Evolutionary conservation across 164 flowering plant genomes (phyloP).

Genomic region (Vitis vinifera): ASM3070453v1 NC_081818.1:27912501-27913000

Average conservation of each 20-base stretch:
- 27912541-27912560: neutral
- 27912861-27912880: conserved; percentile 82
- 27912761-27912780: neutral
- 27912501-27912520: neutral
- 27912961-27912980: neutral
- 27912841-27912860: conserved; percentile 90
- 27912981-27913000: too few relatives aligned
- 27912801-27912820: conserved; percentile 30
- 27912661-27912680: neutral
- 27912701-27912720: neutral
- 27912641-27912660: neutral
- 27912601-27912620: too few relatives aligned
- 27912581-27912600: neutral
- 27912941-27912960: neutral
- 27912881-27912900: conserved; percentile 91
- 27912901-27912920: conserved; percentile 83
- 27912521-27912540: neutral
- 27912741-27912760: neutral
- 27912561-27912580: neutral
- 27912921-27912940: conserved; percentile 74
- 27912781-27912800: conserved; percentile 2
- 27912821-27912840: conserved; percentile 84
- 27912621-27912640: neutral
- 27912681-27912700: neutral
- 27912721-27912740: neutral